These are phyloP conservation scores for Backusella morwellensis DNA, from an alignment of 192 early-diverging fungal genomes.

Conservation along the genomic window DNA sequence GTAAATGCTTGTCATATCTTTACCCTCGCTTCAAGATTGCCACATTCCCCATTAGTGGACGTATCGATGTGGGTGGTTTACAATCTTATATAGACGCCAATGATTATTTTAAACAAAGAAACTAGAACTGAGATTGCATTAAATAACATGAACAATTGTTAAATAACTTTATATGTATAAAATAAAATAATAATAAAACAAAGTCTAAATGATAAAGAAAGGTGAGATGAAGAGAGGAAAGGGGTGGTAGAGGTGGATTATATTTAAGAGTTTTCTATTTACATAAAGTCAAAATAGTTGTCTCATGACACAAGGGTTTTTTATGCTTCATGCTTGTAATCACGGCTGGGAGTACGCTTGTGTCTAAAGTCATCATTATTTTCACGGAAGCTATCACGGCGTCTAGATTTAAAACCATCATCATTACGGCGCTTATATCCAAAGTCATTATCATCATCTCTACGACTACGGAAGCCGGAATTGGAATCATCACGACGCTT, in stretches of 20 bases:
- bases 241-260: neutral
- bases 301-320: neutral
- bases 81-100: conserved; percentile 51
- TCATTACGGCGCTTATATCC: neutral
- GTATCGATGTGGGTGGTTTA: conserved; percentile 67
- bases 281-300: conserved; percentile 1
- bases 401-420: neutral
- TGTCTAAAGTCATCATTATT: neutral
- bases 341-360: neutral
- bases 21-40: conserved; percentile 35
- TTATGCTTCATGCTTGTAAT: neutral
- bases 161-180: neutral
- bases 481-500: neutral
- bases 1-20: conserved; percentile 49
- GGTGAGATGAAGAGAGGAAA: neutral
- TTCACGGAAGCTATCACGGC: neutral
- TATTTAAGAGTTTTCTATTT: neutral
- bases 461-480: neutral
- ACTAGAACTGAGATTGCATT: neutral
- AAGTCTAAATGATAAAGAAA: conserved; percentile 7
- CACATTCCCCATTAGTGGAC: conserved; percentile 43
- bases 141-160: neutral
- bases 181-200: neutral
- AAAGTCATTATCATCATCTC: neutral
- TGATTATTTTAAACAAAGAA: conserved; percentile 33